Base-by-base conservation (phyloP, 129 eudicot genomes). In the Chrysanthemum lavandulifolium region DNA sequence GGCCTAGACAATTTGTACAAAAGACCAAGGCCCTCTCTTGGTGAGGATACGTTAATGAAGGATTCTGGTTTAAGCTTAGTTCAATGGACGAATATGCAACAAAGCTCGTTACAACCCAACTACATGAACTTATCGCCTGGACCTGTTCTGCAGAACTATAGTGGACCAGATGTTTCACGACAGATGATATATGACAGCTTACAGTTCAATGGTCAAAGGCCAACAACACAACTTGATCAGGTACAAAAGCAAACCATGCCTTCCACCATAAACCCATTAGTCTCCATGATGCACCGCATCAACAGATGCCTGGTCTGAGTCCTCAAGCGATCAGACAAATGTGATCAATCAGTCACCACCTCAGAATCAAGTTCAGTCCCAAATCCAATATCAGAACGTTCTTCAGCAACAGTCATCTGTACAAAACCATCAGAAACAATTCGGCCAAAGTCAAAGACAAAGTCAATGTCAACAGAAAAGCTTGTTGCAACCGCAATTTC, bases 11-110 rank as follows among this genome's bases (percentile, higher is more conserved):
- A 71, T 73, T 21, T 89, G 71, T 81, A 89, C 82, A 84, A 86
- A 75, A 86, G 97, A 73, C 71, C 91, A 51, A 86, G 89, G 97
- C 94, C 97, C 0, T 92, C 96, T 94, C 84, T 89, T 13, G 91
- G 94, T 40, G 97, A 92, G 47, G 96, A 90, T 55, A 83, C 79
- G 48, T 7, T 10, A 40, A 69, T 82, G 67, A 90, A 87, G 71
- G 95, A 92, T 79, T 80, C 88, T 4, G 97, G 96, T 63, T 66
- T 92, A 27, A 92, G 96, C 85, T 73, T 92, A 85, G 93, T 79
- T 61, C 97, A 92, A 72, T 89, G 96, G 96, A 92, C 86, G 97
- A 92, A 86, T 85, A 86, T 92, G 97, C 93, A 86, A 58, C 77
- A 73, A 66, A 88, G 79, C 64, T 72, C 91, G 11, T 68, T 83